A percentile compares a stretch with the other conserved stretches of the same genome.
Conservation (phyloP, 495 filamentous ascomycete genomes). For the Articulospora tetracladia region DNA sequence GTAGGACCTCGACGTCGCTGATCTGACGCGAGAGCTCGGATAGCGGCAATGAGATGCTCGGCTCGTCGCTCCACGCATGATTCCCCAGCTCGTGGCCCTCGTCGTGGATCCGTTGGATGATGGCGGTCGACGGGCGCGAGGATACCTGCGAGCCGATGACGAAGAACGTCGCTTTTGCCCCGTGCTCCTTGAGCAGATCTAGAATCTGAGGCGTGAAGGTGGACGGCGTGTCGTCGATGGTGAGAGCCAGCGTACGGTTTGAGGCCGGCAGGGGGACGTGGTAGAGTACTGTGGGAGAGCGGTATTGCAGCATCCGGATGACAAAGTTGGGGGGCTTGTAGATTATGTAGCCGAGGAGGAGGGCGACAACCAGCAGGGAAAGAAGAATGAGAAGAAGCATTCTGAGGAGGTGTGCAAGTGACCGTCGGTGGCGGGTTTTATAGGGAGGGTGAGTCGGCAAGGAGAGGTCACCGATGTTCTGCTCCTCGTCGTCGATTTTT, state of each 20-base stretch:
- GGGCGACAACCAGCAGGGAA: conserved; percentile 41
- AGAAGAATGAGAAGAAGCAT: conserved; percentile 47
- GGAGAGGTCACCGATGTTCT: not conserved
- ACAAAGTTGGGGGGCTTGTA: conserved; percentile 72
- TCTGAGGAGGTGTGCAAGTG: not conserved
- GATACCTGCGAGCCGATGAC: conserved; percentile 70
- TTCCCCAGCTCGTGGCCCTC: conserved; percentile 49
- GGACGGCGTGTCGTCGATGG: conserved; percentile 81
- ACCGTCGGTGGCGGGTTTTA: not conserved
- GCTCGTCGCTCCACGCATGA: conserved; percentile 83
- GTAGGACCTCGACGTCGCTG: conserved; percentile 14
- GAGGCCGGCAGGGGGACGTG: conserved; percentile 48
- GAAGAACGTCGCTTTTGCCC: conserved; percentile 72
- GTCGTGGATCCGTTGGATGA: conserved; percentile 20
- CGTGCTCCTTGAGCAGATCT: conserved; percentile 49
- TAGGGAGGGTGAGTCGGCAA: not conserved
- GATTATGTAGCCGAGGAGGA: conserved; percentile 51
- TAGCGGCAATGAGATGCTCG: conserved; percentile 44
- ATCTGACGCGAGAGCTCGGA: conserved; percentile 21
- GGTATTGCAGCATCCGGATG: conserved; percentile 62
- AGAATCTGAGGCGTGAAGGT: conserved; percentile 69
- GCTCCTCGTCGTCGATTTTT: conserved; percentile 26
- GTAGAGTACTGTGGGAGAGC: conserved; percentile 75
- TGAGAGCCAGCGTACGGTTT: conserved; percentile 67
- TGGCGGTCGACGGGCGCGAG: not conserved